Conservation (phyloP, 164 flowering plant species). For the Macadamia integrifolia region DNA sequence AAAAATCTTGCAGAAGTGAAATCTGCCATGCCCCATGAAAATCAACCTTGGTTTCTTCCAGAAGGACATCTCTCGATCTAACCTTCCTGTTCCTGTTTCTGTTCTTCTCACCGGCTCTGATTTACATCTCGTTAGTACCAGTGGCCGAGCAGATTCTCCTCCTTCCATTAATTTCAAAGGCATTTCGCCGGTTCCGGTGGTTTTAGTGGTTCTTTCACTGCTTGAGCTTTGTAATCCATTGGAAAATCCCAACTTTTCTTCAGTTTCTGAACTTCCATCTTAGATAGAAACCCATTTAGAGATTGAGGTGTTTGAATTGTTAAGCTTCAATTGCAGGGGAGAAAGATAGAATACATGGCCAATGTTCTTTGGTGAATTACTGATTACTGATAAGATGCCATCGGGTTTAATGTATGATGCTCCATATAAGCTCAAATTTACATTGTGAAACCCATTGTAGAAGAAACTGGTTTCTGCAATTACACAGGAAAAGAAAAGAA, state of each 20-base stretch:
- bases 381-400: too few species aligned
- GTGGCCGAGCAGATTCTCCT: constrained; percentile 11
- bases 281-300: too few species aligned
- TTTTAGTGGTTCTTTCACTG: background rate
- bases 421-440: too few species aligned
- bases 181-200: background rate
- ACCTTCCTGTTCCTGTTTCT: constrained; percentile 9
- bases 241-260: background rate
- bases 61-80: constrained; percentile 18
- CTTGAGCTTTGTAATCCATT: constrained; percentile 12
- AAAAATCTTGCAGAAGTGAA: too few species aligned
- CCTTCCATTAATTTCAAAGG: background rate
- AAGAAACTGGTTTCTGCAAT: too few species aligned
- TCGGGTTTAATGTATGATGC: too few species aligned
- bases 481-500: too few species aligned
- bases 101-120: constrained; percentile 14
- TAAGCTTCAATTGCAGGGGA: constrained; percentile 5
- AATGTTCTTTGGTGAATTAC: too few species aligned
- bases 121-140: constrained; percentile 36
- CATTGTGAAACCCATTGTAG: too few species aligned
- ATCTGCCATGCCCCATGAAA: background rate
- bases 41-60: constrained; percentile 33
- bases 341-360: too few species aligned
- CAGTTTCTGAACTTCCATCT: too few species aligned
- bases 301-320: background rate